Percentiles rank a stretch among this genome's conserved stretches.
Evolutionary conservation across 192 early-diverging fungal genomes (phyloP).

Genomic region (Coemansia biformis): DNA sequence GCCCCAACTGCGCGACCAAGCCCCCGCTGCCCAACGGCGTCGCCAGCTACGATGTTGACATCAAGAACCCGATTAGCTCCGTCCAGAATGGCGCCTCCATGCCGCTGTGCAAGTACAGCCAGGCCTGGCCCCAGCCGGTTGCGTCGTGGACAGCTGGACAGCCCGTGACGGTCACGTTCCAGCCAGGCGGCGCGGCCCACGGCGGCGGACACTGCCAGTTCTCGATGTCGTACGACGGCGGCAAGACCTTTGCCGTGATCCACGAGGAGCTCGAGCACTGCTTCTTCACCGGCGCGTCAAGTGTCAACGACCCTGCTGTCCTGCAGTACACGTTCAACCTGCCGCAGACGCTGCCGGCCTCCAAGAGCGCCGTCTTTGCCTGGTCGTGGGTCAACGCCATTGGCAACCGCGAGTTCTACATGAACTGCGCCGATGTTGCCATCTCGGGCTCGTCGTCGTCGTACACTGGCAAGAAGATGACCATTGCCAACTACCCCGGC

Average conservation of each 20-base stretch:
- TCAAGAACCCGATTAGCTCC: slow-evolving; percentile 9
- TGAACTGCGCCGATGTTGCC: slow-evolving; percentile 37
- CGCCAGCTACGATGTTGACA: slow-evolving; percentile 1
- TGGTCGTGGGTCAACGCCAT: slow-evolving; percentile 62
- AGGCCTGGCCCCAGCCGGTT: slow-evolving; percentile 20
- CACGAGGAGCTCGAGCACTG: slow-evolving; percentile 44
- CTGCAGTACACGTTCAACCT: slow-evolving; percentile 48
- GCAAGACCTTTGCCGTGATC: slow-evolving; percentile 55
- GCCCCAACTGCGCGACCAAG: slow-evolving; percentile 5
- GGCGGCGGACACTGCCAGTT: slow-evolving; percentile 65
- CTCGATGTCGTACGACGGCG: slow-evolving; percentile 58
- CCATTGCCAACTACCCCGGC: slow-evolving; percentile 21
- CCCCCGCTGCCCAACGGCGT: neutral
- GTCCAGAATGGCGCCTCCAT: neutral
- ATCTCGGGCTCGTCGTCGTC: slow-evolving; percentile 14
- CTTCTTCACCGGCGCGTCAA: slow-evolving; percentile 16
- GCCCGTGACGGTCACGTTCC: slow-evolving; percentile 48
- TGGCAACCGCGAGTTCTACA: slow-evolving; percentile 60
- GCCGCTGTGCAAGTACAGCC: slow-evolving; percentile 34
- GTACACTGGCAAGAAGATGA: slow-evolving; percentile 14
- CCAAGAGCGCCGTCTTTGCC: slow-evolving; percentile 51
- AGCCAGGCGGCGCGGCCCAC: slow-evolving; percentile 18
- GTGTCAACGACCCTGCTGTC: slow-evolving; percentile 7
- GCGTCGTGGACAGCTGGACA: slow-evolving; percentile 51
- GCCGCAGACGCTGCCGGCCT: slow-evolving; percentile 51